Conservation (phyloP, 352 stramenopile species). For the Phytopythium helicoides region DNA sequence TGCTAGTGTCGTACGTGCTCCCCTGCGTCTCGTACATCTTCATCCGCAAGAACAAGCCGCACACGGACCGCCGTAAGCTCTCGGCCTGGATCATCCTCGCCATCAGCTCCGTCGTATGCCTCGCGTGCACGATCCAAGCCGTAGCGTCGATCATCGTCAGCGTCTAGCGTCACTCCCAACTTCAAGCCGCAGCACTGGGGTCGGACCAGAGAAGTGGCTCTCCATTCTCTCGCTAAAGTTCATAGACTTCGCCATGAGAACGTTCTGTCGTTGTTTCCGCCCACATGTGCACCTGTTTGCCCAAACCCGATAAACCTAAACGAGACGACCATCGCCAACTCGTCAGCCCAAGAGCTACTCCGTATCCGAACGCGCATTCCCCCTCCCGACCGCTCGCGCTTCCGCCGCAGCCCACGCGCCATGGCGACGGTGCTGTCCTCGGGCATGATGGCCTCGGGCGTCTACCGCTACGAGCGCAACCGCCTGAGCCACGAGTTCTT, state of each 20-base stretch:
- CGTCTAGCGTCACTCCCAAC: conserved; percentile 10
- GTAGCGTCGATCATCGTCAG: conserved; percentile 39
- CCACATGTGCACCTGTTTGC: no score
- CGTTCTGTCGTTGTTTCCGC: no score
- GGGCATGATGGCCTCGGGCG: conserved; percentile 18
- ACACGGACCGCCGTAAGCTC: conserved; percentile 61
- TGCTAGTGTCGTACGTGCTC: conserved; percentile 87
- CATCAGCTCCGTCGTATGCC: conserved; percentile 62
- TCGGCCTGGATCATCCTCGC: conserved; percentile 76
- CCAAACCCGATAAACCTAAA: no score
- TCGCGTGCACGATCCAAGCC: conserved; percentile 69
- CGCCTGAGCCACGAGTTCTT: conserved; percentile 54
- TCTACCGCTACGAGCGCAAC: conserved; percentile 53
- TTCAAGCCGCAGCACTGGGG: background rate
- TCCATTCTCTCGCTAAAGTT: no score
- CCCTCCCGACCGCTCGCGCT: background rate
- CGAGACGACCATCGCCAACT: no score
- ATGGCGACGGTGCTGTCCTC: conserved; percentile 5
- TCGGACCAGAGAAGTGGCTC: no score
- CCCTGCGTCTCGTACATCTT: conserved; percentile 81
- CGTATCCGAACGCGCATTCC: background rate
- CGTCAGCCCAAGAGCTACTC: no score
- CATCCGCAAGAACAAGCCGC: conserved; percentile 75
- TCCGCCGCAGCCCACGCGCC: background rate
- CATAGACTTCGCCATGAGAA: no score